Percentiles rank a stretch among this genome's conserved stretches.
Conservation (phyloP, 805 yeast species). For the Lachancea thermotolerans region DNA sequence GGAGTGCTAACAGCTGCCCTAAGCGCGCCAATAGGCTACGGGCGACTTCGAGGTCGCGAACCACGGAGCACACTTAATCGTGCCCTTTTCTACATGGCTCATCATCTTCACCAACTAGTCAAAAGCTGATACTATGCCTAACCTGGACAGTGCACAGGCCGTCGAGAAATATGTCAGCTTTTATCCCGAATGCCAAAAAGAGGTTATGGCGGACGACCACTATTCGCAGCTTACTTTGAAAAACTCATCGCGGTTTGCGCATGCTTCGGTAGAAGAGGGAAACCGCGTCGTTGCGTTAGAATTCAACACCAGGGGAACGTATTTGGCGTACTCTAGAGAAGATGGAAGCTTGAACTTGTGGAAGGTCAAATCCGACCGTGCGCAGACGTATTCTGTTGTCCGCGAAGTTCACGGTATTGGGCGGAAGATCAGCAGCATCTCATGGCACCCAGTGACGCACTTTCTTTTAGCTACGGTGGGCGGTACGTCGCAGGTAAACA, state of each 20-base stretch:
- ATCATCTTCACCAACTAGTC: neutral
- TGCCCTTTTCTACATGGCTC: neutral
- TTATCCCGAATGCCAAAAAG: conserved; percentile 2
- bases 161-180: neutral
- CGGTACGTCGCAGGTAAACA: conserved; percentile 15
- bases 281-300: conserved; percentile 22
- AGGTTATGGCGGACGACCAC: conserved; percentile 22
- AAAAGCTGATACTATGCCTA: neutral
- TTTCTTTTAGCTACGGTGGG: conserved; percentile 22
- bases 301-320: conserved; percentile 23
- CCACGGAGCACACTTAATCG: too few relatives aligned
- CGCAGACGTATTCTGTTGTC: conserved; percentile 9
- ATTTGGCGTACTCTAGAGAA: conserved; percentile 25
- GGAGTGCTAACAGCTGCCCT: too few relatives aligned
- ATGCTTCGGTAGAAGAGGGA: conserved; percentile 7
- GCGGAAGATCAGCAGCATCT: conserved; percentile 15
- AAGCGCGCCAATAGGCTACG: too few relatives aligned
- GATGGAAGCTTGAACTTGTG: conserved; percentile 30
- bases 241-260: conserved; percentile 20
- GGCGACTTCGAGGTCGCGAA: too few relatives aligned
- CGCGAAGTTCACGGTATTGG: conserved; percentile 18
- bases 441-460: conserved; percentile 23
- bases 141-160: neutral
- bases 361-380: conserved; percentile 10
- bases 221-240: conserved; percentile 13